Evolutionary conservation across 208 protist species (phyloP), one percentile per base, ranked within the genome.

Genomic region (Hexamita inflata): DNA sequence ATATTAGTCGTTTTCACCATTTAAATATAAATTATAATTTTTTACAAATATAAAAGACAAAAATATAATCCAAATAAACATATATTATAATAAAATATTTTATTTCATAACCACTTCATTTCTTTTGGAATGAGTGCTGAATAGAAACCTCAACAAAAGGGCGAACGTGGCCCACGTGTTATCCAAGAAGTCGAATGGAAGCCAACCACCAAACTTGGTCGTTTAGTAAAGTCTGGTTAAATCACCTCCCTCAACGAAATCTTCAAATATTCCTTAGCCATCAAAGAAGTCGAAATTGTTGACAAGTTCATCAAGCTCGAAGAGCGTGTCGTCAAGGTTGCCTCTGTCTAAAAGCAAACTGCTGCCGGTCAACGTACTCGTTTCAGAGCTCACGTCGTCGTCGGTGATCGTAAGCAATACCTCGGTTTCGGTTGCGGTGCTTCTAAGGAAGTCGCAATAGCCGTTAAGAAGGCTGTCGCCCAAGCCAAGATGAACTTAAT

Each of bases 261-360:
- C 85, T 99, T 96, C 86, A 84, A 95, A 57, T 94, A 94, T 90
- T 96, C 95, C 60, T 87, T 99, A 64, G 93, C 94, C 83, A 96
- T 98, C 89, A 99, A 99, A 89, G 96, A 99, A 87, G 85, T 89
- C 83, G 91, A 98, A 89, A 99, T 99, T 84, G 87, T 98, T 75
- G 95, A 98, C 78, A 78, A 89, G 68, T 96, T 98, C 87, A 87
- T 98, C 74, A 73, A 73, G 35, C 86, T 95, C 30, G 90, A 92
- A 80, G 91, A 93, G 60, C 87, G 92, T 80, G 94, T 98, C 75
- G 94, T 98, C 89, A 94, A 95, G 84, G 94, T 99, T 80, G 91
- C 90, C 84, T 92, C 95, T 76, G 95, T 99, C 59, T 95, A 99
- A 89, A 98, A 98, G 90, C 94, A 97, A 85, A 98, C 95, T 66